Conservation (phyloP, 768 basidiomycete species). For the Tylopilus sp. region DNA sequence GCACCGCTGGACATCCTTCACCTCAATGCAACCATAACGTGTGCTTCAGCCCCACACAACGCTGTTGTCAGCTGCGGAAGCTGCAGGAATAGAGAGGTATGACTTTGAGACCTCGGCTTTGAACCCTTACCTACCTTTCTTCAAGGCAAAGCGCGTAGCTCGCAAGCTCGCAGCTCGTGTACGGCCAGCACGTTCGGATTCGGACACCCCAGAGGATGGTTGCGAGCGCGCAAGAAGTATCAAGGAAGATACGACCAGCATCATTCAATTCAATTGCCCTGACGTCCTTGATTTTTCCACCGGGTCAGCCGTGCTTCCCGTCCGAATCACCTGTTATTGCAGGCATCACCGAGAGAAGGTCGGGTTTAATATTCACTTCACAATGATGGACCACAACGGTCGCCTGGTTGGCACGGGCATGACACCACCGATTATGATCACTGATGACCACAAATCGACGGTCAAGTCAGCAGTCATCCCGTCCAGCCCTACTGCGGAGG, state of each 20-base stretch:
- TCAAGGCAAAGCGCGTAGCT: constrained; percentile 81
- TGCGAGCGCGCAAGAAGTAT: constrained; percentile 40
- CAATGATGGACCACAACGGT: constrained; percentile 76
- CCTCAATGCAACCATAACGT: constrained; percentile 71
- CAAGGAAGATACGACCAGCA: constrained; percentile 71
- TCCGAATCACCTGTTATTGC: constrained; percentile 97
- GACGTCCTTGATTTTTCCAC: constrained; percentile 85
- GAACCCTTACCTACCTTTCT: constrained; percentile 11
- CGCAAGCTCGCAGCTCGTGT: constrained; percentile 86
- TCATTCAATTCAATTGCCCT: constrained; percentile 94
- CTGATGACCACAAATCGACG: constrained; percentile 95
- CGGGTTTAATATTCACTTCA: constrained; percentile 89
- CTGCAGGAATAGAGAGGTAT: constrained; percentile 82
- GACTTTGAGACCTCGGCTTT: constrained; percentile 14
- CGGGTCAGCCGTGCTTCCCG: constrained; percentile 85
- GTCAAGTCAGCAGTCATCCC: constrained; percentile 27
- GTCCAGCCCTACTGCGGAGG: constrained; percentile 34
- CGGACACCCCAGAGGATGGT: constrained; percentile 61
- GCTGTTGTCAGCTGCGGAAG: constrained; percentile 82
- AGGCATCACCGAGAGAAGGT: constrained; percentile 97
- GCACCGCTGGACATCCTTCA: constrained; percentile 65
- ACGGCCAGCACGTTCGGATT: constrained; percentile 71
- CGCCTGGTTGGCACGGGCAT: constrained; percentile 76
- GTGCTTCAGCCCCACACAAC: constrained; percentile 75
- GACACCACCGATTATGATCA: constrained; percentile 95